Base-by-base conservation (phyloP, 768 basidiomycete species). In the Hortiboletus campestris region DNA sequence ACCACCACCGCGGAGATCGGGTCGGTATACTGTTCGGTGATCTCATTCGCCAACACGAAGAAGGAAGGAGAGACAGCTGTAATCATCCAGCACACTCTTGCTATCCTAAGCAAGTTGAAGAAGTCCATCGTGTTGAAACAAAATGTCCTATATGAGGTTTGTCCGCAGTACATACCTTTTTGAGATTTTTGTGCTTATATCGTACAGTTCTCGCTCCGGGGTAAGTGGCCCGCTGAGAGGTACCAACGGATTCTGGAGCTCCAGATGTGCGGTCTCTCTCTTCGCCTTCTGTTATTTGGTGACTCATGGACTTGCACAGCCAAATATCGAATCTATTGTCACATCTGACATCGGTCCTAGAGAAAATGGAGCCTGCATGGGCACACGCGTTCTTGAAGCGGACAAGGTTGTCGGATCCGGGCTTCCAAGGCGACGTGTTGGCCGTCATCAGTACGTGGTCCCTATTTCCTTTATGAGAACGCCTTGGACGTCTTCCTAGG, bases 391-490 rank as follows among this genome's bases (percentile, higher is more conserved):
- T 94, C 59, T 77, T 94, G 17, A 80, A 80, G 19, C 75, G 91
- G 32, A 89, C 90, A 0, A 77, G 89, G 12, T 80, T 95, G 56
- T 74, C 85, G 35, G 91, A 94, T 65, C 78, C 86, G 0, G 83
- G 85, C 59, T 94, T 94, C 61, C 85, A 94, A 59, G 93, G 92
- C 2, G 91, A 94, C 53, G 78, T 92, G 8, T 76, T 94, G 4
- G 88, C 91, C 11, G 88, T 94, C 8, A 84, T 94, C 55, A 86
- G 88, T 88, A 56, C 47, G 82, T 65, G 39, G 14, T 38, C 20
- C 25, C 12, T 34, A 29, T 46, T 39, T 57, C 17, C 16, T 32
- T 32, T 6, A 51, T 2, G 29, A 52, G 12, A 14, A 0, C 25
- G 57, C 20, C 19, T n/a, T 38, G 5, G 39, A 20, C 36, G 10